Evolutionary conservation across 306 rosid genomes (phyloP).

Genomic region (Mimosa pudica): DNA sequence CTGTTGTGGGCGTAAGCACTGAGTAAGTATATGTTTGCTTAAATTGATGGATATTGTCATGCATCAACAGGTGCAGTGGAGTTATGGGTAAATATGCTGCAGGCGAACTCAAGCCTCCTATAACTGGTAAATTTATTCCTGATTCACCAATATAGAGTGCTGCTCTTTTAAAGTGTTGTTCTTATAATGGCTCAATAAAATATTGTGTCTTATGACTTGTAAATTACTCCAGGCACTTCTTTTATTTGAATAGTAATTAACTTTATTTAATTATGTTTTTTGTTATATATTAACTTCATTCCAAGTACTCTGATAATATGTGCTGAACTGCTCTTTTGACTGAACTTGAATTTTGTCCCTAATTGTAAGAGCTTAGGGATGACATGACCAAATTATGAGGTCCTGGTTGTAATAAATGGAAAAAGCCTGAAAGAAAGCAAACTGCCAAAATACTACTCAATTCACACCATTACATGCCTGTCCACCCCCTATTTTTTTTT

Average conservation of each 20-base stretch:
- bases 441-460: neutral
- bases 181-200: neutral
- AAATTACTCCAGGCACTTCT: neutral
- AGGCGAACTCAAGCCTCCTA: constrained; percentile 77
- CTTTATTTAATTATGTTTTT: neutral
- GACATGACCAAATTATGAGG: neutral
- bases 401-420: neutral
- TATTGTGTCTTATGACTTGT: neutral
- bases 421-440: neutral
- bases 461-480: neutral
- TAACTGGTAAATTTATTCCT: constrained; percentile 51
- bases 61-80: constrained; percentile 69
- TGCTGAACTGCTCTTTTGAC: neutral
- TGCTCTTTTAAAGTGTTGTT: constrained; percentile 6
- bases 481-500: neutral
- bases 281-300: neutral
- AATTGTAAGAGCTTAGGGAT: neutral
- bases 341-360: neutral
- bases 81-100: constrained; percentile 83
- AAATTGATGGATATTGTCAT: neutral
- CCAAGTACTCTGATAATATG: neutral
- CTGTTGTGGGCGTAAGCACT: neutral
- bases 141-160: neutral
- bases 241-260: neutral
- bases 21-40: neutral